Evolutionary conservation across 2,329 filamentous ascomycete genomes (phyloP), one percentile per base, ranked within the genome.

Genomic region (Alternaria angustiovoidea): DNA sequence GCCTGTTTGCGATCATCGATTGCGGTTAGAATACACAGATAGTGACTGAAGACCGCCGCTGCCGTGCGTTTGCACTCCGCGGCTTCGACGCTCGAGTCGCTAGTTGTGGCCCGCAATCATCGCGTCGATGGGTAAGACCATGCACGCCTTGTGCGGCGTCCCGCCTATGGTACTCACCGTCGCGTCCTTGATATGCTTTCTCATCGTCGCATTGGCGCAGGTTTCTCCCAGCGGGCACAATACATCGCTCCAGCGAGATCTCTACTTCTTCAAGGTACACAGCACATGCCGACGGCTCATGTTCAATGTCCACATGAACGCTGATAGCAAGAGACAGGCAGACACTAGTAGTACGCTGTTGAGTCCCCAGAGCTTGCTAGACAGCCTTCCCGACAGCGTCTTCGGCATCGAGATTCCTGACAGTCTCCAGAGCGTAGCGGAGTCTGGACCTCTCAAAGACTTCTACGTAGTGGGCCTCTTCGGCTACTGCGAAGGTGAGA

Each of bases 381-480:
- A 30, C n/a, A 47, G n/a, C 26, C 44, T 47, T 26, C 44, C 44
- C 16, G n/a, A 30, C n/a, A 47, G 26, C n/a, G 24, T 47, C n/a
- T 16, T 47, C n/a, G 26, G 26, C 44, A 47, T 47, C 24, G 44
- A 47, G 24, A 26, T 30, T 47, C 44, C 44, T 47, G 44, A 47
- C 26, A 16, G 16, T 16, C 44, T 47, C 24, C 44, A 26, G 44
- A 47, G 44, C 26, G 26, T 18, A 47, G 44, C 44, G 28, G 30
- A 30, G 26, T 47, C 44, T 9, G 44, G 26, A 16, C 24, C 32
- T 18, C 44, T 47, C 24, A 47, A 30, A 7, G 44, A 47, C 44
- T 47, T 44, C 44, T 47, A 47, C 4, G 24, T n/a, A 18, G 44
- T 47, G 24, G 44, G 44, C 22, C 28, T 47, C n/a, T 47, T 47